phyloP scores from a whole-genome alignment of 148 eudicot species.

The Camellia lanceoleosa region DNA sequence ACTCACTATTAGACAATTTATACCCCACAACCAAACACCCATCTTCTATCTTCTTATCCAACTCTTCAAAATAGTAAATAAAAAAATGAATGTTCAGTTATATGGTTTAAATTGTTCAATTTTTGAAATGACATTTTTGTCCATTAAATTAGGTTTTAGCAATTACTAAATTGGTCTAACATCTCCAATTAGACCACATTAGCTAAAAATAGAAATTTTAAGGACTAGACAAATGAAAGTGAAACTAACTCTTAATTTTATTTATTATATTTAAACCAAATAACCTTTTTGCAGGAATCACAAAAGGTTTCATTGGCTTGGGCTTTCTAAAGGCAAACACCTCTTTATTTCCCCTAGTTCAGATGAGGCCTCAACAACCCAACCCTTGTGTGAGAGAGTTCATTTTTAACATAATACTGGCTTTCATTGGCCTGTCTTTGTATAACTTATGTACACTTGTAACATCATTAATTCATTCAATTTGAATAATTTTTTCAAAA shows the following conservation, averaged over 20 bases:
- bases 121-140: too few relatives aligned
- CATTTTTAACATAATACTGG: neutral
- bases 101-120: too few relatives aligned
- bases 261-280: neutral
- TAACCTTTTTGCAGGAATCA: constrained; percentile 8
- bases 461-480: neutral
- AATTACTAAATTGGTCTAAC: too few relatives aligned
- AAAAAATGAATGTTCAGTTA: too few relatives aligned
- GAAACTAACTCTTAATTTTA: neutral
- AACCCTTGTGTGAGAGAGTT: constrained; percentile 3
- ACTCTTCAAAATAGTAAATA: too few relatives aligned
- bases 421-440: constrained; percentile 7
- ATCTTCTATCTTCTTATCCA: too few relatives aligned
- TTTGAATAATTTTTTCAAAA: neutral
- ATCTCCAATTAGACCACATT: too few relatives aligned
- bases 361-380: neutral
- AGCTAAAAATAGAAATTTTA: too few relatives aligned
- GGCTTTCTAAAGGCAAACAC: neutral
- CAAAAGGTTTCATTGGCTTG: neutral
- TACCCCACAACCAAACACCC: too few relatives aligned
- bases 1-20: too few relatives aligned
- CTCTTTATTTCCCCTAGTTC: neutral
- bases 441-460: constrained; percentile 10
- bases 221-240: too few relatives aligned
- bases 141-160: too few relatives aligned